These are phyloP conservation scores for Lablab purpureus DNA, from an alignment of 306 rosid genomes.

Conservation along the genomic window DNA sequence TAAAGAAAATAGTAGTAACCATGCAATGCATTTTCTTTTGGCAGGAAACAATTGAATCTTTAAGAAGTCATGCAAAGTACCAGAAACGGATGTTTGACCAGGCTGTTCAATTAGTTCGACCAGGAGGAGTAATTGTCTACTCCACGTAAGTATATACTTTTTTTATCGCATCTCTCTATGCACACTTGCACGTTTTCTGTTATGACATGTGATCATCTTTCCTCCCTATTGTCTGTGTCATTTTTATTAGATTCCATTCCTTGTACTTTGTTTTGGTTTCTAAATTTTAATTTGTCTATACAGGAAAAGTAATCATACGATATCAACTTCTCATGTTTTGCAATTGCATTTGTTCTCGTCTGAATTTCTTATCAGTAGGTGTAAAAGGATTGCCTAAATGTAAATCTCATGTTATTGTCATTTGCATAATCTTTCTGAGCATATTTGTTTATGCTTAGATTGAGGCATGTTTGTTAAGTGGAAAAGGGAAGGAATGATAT, in stretches of 20 bases:
- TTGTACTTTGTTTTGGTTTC: conserved; percentile 22
- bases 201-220: neutral
- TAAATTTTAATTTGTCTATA: neutral
- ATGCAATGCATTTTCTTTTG: conserved; percentile 41
- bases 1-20: conserved; percentile 12
- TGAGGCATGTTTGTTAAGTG: neutral
- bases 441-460: neutral
- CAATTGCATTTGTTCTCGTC: conserved; percentile 12
- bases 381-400: neutral
- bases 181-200: conserved; percentile 29
- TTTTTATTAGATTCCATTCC: conserved; percentile 19
- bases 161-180: conserved; percentile 17
- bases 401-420: neutral
- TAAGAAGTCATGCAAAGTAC: conserved; percentile 78
- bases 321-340: neutral
- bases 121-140: conserved; percentile 88
- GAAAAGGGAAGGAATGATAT: neutral
- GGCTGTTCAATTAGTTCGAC: conserved; percentile 86
- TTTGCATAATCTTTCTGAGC: neutral
- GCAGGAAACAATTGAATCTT: conserved; percentile 82
- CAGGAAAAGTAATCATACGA: neutral
- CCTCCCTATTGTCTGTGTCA: neutral
- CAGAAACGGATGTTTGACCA: conserved; percentile 95
- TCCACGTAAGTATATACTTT: conserved; percentile 79
- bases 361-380: conserved; percentile 12